Evolutionary conservation across 1,139 yeast species (phyloP), one percentile per base, ranked within the genome.

Genomic region (Wickerhamiella infanticola): DNA sequence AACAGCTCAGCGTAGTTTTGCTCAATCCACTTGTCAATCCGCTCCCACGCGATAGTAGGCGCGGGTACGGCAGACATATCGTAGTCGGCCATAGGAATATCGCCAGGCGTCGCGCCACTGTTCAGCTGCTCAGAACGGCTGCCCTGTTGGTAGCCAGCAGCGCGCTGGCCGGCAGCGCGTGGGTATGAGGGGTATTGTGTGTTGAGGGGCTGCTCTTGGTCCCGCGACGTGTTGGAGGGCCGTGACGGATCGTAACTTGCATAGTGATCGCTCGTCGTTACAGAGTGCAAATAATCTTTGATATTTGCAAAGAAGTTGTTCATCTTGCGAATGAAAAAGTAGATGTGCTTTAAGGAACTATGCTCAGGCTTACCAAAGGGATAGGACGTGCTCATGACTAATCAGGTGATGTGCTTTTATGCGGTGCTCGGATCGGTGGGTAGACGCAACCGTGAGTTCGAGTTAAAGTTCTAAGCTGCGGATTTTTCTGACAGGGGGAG

Each of bases 1-100:
- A 69, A 79, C 47, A 83, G 72, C 61, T 83, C 94, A 1, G 94
- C 90, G 58, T 79, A 83, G 60, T 80, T 81, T 45, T 74, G 74
- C 41, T 81, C 93, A 50, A 81, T 66, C 83, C 88, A 81, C 39
- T 67, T 62, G 55, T 80, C 88, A 52, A 83, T 71, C 50, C 86
- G 70, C 50, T 73, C 75, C 94, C 93, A 82, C 48, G 85, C 71
- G 13, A 81, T 73, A 47, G 72, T 72, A 23, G 82, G 70, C 9
- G 84, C 71, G 6, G 93, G 90, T 46, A 82, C 73, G 5, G 86
- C 83, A 23, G 85, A 82, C 43, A 64, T 65, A 37, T 54, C 56
- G 51, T 69, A 72, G 50, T 74, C 75, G 53, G 68, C 68, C 56
- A 74, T 62, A 51, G 72, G 72, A 58, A 74, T 65, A 13, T 49